Evolutionary conservation across 169 alveolate species (phyloP).

Genomic region (Plasmodium adleri): DNA sequence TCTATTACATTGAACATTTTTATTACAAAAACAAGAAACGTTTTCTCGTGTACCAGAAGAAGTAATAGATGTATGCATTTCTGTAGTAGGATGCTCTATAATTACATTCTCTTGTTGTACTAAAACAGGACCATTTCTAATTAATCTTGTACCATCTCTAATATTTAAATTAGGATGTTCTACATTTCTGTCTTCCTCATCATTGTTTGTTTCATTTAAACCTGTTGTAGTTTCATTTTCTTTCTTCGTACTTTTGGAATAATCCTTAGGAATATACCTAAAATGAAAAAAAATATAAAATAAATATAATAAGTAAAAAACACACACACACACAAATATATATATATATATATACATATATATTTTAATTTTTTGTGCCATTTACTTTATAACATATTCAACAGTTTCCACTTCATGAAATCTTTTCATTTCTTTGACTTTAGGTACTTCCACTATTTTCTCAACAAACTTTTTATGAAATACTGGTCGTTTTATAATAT

Average conservation of each 20-base stretch:
- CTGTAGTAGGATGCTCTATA: neutral
- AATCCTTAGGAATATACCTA: constrained; percentile 83
- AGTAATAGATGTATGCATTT: neutral
- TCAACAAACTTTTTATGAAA: constrained; percentile 86
- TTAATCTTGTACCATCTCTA: constrained; percentile 25
- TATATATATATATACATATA: neutral
- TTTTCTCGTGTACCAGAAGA: constrained; percentile 17
- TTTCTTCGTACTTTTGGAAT: neutral
- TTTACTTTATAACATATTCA: constrained; percentile 84
- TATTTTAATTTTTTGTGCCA: neutral
- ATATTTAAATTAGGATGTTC: neutral
- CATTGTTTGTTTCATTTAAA: neutral
- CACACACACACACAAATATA: neutral
- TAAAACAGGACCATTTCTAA: constrained; percentile 14
- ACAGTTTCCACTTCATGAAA: constrained; percentile 84
- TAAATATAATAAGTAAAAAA: neutral
- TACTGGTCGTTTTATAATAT: constrained; percentile 85
- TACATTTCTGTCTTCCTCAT: neutral
- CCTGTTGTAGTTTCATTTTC: neutral
- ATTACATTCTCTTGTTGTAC: constrained; percentile 6
- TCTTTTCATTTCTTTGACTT: constrained; percentile 83
- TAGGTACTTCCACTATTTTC: constrained; percentile 87
- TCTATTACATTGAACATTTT: constrained; percentile 78
- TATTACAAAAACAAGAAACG: constrained; percentile 39
- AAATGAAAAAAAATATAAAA: constrained; percentile 1